phyloP scores from a whole-genome alignment of 176 grass and related monocot genomes.

The Triticum turgidum region DNA sequence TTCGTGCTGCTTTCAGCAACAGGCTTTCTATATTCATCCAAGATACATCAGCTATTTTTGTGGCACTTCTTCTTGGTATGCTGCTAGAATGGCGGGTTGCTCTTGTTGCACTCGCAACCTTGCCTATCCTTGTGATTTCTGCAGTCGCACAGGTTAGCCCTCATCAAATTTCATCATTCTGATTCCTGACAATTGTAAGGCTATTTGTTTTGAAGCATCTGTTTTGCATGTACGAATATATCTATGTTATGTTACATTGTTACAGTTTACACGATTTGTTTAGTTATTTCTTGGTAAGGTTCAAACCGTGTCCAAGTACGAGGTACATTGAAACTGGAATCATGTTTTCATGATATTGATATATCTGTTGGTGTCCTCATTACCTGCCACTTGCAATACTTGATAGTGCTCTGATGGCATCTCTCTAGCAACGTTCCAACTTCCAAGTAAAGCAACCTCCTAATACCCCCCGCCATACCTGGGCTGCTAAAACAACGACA shows the following conservation, averaged over 20 bases:
- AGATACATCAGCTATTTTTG: constrained; percentile 79
- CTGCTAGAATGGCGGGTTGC: constrained; percentile 89
- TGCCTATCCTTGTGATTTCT: constrained; percentile 79
- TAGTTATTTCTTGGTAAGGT: neutral
- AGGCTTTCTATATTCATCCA: constrained; percentile 95
- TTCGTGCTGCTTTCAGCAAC: constrained; percentile 96
- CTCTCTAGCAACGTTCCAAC: neutral
- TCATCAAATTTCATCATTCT: constrained; percentile 8
- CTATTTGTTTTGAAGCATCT: neutral
- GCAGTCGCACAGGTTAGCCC: constrained; percentile 86
- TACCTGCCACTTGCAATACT: neutral
- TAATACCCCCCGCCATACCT: neutral
- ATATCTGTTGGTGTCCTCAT: neutral
- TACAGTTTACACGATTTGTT: neutral
- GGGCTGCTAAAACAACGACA: neutral
- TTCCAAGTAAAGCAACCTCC: neutral
- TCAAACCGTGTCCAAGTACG: neutral
- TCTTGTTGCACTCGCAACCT: constrained; percentile 82
- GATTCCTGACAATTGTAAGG: neutral
- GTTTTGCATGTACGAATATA: neutral
- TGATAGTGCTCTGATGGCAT: neutral
- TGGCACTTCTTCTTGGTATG: constrained; percentile 92
- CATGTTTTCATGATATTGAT: neutral
- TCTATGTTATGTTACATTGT: neutral
- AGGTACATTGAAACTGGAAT: neutral